Percentiles rank a stretch among this genome's conserved stretches.
phyloP scores from a whole-genome alignment of 768 basidiomycete species.

The Boletus tylopilopsis region DNA sequence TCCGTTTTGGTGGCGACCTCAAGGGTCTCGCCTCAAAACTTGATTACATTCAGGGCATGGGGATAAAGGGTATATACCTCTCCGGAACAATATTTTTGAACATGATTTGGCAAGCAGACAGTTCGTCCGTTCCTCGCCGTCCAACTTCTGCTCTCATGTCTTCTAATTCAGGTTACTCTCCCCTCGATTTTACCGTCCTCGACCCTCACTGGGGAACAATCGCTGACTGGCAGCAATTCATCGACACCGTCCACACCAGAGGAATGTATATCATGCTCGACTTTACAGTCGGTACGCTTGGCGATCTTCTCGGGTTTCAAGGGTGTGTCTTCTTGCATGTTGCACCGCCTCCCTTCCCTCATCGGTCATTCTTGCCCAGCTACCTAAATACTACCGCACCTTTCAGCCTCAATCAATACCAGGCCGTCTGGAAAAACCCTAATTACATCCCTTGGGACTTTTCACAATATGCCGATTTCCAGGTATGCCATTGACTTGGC shows the following conservation, averaged over 20 bases:
- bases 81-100: constrained; percentile 91
- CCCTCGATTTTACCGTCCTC: constrained; percentile 83
- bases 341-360: constrained; percentile 10
- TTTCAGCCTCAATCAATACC: constrained; percentile 72
- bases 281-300: constrained; percentile 93
- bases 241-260: constrained; percentile 72
- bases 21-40: constrained; percentile 69
- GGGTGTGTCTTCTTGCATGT: constrained; percentile 48
- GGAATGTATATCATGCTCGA: constrained; percentile 93
- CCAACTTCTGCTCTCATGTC: not conserved
- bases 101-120: constrained; percentile 97
- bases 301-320: constrained; percentile 80
- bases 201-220: constrained; percentile 93
- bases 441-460: constrained; percentile 83
- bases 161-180: constrained; percentile 68
- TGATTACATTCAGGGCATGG: constrained; percentile 91
- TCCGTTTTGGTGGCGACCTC: constrained; percentile 87
- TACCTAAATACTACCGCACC: constrained; percentile 74
- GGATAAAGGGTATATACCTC: constrained; percentile 79
- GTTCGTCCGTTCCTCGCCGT: constrained; percentile 43
- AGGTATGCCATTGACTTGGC: constrained; percentile 34
- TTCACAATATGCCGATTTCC: constrained; percentile 78
- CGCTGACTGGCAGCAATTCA: constrained; percentile 69
- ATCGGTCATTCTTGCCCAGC: constrained; percentile 36
- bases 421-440: constrained; percentile 70